phyloP scores from a whole-genome alignment of 2,329 filamentous ascomycete genomes.

The Sporothrix curviconia region DNA sequence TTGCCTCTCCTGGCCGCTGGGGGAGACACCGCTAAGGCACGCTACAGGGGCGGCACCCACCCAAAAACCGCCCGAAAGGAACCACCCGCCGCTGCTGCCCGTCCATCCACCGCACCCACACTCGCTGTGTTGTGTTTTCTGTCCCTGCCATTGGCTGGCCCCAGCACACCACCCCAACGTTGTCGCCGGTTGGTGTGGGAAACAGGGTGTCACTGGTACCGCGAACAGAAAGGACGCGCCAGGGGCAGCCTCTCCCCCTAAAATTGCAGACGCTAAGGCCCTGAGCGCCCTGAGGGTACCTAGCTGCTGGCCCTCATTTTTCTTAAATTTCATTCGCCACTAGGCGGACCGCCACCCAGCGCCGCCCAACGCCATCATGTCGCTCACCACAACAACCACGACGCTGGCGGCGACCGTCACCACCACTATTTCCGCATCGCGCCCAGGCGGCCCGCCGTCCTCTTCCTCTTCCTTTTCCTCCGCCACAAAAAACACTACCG shows the following conservation, averaged over 20 bases:
- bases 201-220: neutral
- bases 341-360: neutral
- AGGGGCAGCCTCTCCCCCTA: neutral
- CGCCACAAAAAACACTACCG: constrained; percentile 7
- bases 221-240: neutral
- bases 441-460: neutral
- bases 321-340: constrained; percentile 6
- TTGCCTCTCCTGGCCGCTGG: neutral
- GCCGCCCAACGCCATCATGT: constrained; percentile 1
- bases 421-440: constrained; percentile 4
- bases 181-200: neutral
- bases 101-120: neutral
- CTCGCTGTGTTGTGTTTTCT: neutral
- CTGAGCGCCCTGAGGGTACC: neutral
- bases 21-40: constrained; percentile 9
- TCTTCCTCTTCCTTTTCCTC: constrained; percentile 24
- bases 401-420: neutral
- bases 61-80: neutral
- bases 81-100: neutral
- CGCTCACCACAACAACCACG: constrained; percentile 3
- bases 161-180: neutral
- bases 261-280: neutral
- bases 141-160: neutral
- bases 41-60: neutral
- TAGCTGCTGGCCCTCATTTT: neutral